phyloP scores from a whole-genome alignment of 108 stramenopile species.

The Licmophora abbreviata region DNA sequence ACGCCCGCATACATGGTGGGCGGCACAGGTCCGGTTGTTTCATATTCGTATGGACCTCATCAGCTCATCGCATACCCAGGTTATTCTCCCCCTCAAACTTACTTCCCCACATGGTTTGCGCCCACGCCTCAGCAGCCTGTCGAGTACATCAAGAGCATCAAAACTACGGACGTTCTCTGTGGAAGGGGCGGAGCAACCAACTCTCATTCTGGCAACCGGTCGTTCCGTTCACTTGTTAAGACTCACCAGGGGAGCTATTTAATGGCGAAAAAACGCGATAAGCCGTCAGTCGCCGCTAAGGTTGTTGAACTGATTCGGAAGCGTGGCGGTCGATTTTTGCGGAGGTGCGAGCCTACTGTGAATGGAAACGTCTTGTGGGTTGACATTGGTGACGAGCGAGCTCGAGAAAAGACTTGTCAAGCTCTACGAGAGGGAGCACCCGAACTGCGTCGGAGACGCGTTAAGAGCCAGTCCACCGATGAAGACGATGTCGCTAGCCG shows the following conservation, averaged over 20 bases:
- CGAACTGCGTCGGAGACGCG: constrained; percentile 27
- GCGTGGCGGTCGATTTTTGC: constrained; percentile 41
- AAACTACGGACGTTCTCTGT: constrained; percentile 34
- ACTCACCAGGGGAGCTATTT: constrained; percentile 36
- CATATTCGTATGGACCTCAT: no score
- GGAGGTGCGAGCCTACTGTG: constrained; percentile 15
- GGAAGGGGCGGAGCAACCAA: constrained; percentile 48
- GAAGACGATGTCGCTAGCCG: no score
- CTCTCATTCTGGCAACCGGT: constrained; percentile 20
- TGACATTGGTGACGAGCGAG: constrained; percentile 41
- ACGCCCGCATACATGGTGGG: no score
- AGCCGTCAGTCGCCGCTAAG: constrained; percentile 52
- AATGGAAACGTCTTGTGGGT: constrained; percentile 28
- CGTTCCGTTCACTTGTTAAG: constrained; percentile 36
- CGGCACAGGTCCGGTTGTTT: no score
- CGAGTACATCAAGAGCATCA: constrained; percentile 5
- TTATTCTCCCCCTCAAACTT: no score
- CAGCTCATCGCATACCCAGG: no score
- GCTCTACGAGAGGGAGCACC: constrained; percentile 56
- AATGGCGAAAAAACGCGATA: constrained; percentile 69
- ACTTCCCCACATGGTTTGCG: no score
- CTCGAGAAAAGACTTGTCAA: constrained; percentile 42
- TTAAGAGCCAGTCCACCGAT: no score
- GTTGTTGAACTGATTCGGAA: constrained; percentile 43
- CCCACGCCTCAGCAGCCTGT: constrained; percentile 1